These are phyloP conservation scores for Cadophora sp. DNA, from an alignment of 2,329 filamentous ascomycete genomes.

Conservation along the genomic window DNA sequence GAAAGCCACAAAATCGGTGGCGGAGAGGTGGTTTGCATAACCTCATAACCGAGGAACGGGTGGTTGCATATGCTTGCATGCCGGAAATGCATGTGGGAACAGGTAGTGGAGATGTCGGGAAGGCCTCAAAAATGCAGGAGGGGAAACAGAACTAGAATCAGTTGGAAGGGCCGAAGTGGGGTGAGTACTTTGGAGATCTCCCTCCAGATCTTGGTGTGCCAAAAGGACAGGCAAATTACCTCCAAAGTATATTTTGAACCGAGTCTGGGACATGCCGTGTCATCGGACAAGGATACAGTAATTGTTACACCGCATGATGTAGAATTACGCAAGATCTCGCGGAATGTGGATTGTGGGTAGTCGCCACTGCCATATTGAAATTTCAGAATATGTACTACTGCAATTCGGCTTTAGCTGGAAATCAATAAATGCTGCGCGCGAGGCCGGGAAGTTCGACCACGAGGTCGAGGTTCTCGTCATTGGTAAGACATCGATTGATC, in stretches of 20 bases:
- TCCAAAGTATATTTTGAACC: background rate
- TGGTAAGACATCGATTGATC: conserved; percentile 3
- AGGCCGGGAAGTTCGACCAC: background rate
- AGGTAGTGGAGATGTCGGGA: too few relatives aligned
- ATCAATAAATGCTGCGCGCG: background rate
- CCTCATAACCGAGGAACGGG: background rate
- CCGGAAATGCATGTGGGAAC: background rate
- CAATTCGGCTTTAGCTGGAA: background rate
- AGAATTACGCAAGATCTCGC: too few relatives aligned
- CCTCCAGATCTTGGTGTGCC: conserved; percentile 4
- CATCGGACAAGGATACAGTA: too few relatives aligned
- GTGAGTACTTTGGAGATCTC: too few relatives aligned
- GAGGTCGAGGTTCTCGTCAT: background rate
- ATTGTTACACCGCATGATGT: too few relatives aligned
- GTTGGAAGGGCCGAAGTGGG: background rate
- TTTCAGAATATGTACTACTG: too few relatives aligned
- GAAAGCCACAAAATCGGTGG: background rate
- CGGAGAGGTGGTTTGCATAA: background rate
- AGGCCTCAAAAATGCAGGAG: background rate
- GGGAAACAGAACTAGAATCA: too few relatives aligned
- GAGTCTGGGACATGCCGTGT: background rate
- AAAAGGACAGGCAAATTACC: too few relatives aligned
- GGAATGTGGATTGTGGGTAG: background rate
- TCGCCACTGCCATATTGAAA: background rate
- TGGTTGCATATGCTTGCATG: background rate